Evolutionary conservation across 192 early-diverging fungal genomes (phyloP).

Genomic region (Rhizophagus prolifer): DNA sequence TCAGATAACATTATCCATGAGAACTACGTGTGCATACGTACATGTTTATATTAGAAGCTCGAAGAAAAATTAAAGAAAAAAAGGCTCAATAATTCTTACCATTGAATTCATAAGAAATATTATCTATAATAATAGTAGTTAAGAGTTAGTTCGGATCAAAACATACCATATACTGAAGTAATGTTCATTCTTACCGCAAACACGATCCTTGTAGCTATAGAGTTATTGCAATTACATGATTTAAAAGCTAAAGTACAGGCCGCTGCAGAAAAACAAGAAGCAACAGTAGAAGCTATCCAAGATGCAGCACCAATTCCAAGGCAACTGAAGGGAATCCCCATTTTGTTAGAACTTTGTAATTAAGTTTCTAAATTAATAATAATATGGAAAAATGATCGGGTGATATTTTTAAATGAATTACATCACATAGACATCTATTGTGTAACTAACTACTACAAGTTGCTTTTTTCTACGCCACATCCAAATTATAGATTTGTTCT

Average conservation of each 20-base stretch:
- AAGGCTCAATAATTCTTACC: constrained; percentile 24
- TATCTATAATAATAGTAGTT: constrained; percentile 29
- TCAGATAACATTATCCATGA: constrained; percentile 89
- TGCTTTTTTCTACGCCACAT: too few species aligned
- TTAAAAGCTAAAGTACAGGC: constrained; percentile 57
- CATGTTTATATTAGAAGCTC: background rate
- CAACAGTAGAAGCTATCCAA: constrained; percentile 39
- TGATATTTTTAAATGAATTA: too few species aligned
- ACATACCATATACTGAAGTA: background rate
- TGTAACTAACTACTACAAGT: too few species aligned
- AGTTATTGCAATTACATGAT: constrained; percentile 65
- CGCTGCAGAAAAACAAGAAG: constrained; percentile 61
- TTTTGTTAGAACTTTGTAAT: constrained; percentile 11
- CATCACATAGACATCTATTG: too few species aligned
- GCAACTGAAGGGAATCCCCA: constrained; percentile 60
- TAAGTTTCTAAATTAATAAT: too few species aligned
- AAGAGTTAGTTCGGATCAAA: background rate
- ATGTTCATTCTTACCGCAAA: constrained; percentile 44
- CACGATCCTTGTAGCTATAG: constrained; percentile 56
- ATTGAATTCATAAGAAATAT: constrained; percentile 48
- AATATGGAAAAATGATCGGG: too few species aligned
- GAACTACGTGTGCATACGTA: constrained; percentile 37
- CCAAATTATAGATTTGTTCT: background rate
- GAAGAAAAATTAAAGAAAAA: constrained; percentile 19
- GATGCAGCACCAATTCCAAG: constrained; percentile 52